phyloP scores from a whole-genome alignment of 2,329 filamentous ascomycete species.

The Teratosphaeriaceae sp. region DNA sequence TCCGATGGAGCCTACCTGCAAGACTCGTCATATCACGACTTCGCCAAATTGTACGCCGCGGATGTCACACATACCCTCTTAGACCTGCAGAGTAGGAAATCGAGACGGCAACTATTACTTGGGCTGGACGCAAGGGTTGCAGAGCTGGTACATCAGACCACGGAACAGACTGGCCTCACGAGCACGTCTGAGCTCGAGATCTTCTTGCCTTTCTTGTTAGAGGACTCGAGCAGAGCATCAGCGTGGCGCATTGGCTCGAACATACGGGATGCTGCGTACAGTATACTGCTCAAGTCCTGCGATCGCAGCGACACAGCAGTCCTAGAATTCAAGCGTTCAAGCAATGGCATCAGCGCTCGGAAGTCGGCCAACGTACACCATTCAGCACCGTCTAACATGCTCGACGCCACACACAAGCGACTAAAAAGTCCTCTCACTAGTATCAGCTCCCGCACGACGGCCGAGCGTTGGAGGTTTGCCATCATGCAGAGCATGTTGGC shows the following conservation, averaged over 20 bases:
- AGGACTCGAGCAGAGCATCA: slow-evolving; percentile 37
- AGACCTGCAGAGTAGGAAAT: background rate
- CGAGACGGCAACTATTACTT: background rate
- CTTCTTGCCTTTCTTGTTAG: slow-evolving; percentile 59
- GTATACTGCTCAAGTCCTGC: slow-evolving; percentile 22
- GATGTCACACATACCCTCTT: background rate
- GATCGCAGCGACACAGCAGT: slow-evolving; percentile 13
- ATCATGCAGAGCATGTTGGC: slow-evolving; percentile 14
- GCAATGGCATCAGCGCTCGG: slow-evolving; percentile 10
- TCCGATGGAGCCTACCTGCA: background rate
- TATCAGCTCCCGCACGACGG: background rate
- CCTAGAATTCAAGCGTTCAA: slow-evolving; percentile 34
- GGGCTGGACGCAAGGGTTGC: slow-evolving; percentile 9
- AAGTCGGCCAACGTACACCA: slow-evolving; percentile 2
- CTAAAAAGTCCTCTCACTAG: background rate
- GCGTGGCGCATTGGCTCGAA: slow-evolving; percentile 36
- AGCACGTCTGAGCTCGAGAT: slow-evolving; percentile 35
- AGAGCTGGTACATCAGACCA: slow-evolving; percentile 13
- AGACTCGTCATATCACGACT: background rate
- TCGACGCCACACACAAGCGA: background rate
- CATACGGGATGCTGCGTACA: slow-evolving; percentile 34
- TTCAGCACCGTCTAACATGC: no score
- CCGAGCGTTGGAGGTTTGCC: slow-evolving; percentile 16
- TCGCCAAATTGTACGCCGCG: background rate
- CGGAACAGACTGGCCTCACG: background rate